A percentile compares a stretch with the other conserved stretches of the same genome.
Evolutionary conservation across 1,284 basidiomycete genomes (phyloP).

Genomic region (Cutaneotrichosporon dermatis): DNA sequence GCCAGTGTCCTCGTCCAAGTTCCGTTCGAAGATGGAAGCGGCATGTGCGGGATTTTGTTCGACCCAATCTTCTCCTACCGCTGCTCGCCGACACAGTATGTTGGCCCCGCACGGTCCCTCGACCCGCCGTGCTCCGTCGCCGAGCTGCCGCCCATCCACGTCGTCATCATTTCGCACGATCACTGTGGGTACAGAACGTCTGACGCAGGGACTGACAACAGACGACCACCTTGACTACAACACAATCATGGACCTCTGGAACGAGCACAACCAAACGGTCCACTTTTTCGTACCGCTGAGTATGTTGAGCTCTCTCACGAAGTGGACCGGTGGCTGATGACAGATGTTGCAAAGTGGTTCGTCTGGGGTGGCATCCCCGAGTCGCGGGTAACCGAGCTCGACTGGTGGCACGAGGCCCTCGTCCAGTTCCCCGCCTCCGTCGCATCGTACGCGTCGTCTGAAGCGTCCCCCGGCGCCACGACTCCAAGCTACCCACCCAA

Average conservation of each 20-base stretch:
- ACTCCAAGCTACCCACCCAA: not conserved
- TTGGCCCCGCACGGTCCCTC: conserved; percentile 44
- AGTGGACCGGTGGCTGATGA: not conserved
- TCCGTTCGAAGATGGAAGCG: conserved; percentile 16
- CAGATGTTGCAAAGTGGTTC: conserved; percentile 45
- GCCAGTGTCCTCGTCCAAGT: conserved; percentile 42
- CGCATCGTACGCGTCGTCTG: not conserved
- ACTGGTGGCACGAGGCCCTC: conserved; percentile 48
- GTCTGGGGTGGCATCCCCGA: conserved; percentile 34
- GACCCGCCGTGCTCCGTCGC: conserved; percentile 43
- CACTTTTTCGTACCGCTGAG: conserved; percentile 46
- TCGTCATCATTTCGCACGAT: conserved; percentile 46
- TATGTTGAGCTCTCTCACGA: not conserved
- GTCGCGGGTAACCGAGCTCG: conserved; percentile 43
- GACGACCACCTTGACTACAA: conserved; percentile 50
- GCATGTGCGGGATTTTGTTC: conserved; percentile 39
- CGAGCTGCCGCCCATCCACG: conserved; percentile 43
- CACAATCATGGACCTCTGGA: conserved; percentile 46
- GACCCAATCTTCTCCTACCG: conserved; percentile 49
- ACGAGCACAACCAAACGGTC: conserved; percentile 36
- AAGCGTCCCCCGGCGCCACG: not conserved
- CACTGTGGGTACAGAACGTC: conserved; percentile 35
- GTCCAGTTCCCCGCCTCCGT: conserved; percentile 26
- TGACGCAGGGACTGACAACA: conserved; percentile 11
- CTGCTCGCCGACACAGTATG: conserved; percentile 46